phyloP scores from a whole-genome alignment of 805 yeast species.

The Pichia paraexigua region DNA sequence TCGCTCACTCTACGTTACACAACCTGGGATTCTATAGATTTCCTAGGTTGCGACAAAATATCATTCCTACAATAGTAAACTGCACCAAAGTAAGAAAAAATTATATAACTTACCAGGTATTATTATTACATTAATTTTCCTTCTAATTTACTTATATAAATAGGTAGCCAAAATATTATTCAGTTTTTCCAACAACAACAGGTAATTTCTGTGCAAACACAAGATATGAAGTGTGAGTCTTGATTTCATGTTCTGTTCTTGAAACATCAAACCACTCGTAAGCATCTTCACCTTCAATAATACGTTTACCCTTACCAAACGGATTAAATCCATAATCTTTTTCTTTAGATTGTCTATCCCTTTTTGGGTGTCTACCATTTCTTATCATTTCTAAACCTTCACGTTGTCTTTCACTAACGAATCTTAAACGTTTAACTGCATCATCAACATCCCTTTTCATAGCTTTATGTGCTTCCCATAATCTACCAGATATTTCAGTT shows the following conservation, averaged over 20 bases:
- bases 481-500: constrained; percentile 80
- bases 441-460: constrained; percentile 80
- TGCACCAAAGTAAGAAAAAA: neutral
- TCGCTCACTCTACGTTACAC: no score
- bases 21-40: no score
- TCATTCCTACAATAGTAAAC: no score
- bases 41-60: no score
- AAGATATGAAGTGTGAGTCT: constrained; percentile 88
- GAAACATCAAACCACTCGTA: constrained; percentile 83
- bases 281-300: constrained; percentile 78
- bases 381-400: constrained; percentile 49
- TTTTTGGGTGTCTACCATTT: constrained; percentile 11
- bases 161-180: neutral
- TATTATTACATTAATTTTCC: neutral
- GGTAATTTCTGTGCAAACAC: constrained; percentile 64
- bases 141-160: neutral
- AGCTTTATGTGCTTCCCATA: constrained; percentile 81
- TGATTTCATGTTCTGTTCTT: constrained; percentile 74
- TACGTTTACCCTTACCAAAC: constrained; percentile 81
- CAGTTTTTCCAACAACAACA: neutral
- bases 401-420: constrained; percentile 63
- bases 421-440: constrained; percentile 70
- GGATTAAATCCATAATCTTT: constrained; percentile 66
- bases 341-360: constrained; percentile 12
- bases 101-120: neutral